A percentile compares a stretch with the other conserved stretches of the same genome.
These are phyloP conservation scores for Thraustochytrium sp. DNA, from an alignment of 352 stramenopile species.

Conservation along the genomic window DNA sequence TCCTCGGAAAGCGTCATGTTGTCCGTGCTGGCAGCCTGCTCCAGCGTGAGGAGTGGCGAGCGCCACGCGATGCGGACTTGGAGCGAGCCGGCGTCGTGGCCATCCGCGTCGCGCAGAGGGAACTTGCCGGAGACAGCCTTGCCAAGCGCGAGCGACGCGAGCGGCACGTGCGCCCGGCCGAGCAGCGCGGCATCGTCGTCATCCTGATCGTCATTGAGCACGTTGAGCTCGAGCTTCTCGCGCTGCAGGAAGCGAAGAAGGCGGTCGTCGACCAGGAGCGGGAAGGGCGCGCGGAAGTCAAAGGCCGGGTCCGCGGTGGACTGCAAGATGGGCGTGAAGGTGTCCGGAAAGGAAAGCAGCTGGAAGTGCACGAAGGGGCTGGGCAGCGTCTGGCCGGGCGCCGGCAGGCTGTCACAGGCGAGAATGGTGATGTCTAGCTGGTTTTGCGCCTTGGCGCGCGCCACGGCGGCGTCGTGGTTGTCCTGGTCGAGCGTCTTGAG, in stretches of 20 bases:
- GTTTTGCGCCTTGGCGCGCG: conserved; percentile 52
- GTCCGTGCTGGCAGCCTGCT: conserved; percentile 56
- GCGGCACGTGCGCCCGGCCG: too few species aligned
- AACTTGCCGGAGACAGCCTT: conserved; percentile 63
- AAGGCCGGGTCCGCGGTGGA: conserved; percentile 64
- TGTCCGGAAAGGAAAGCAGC: conserved; percentile 73
- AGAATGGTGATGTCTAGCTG: conserved; percentile 58
- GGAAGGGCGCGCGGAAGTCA: conserved; percentile 64
- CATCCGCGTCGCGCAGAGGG: conserved; percentile 59
- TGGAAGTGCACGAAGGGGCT: conserved; percentile 78
- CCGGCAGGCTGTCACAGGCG: conserved; percentile 43
- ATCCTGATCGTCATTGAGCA: conserved; percentile 58
- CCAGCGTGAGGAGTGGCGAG: conserved; percentile 63
- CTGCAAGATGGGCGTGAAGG: conserved; percentile 74
- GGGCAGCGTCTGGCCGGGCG: neutral
- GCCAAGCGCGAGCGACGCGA: too few species aligned
- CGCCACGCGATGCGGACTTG: conserved; percentile 68
- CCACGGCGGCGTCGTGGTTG: conserved; percentile 32
- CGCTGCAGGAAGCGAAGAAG: conserved; percentile 65
- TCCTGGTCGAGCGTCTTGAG: neutral
- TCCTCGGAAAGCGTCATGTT: conserved; percentile 66
- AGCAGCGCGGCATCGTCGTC: conserved; percentile 70
- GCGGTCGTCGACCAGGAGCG: conserved; percentile 66
- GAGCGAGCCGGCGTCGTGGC: conserved; percentile 61
- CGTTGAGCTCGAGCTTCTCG: conserved; percentile 68